Percentiles rank a stretch among this genome's conserved stretches.
Conservation (phyloP, 2,329 filamentous ascomycete genomes). For the Alternaria sp. region DNA sequence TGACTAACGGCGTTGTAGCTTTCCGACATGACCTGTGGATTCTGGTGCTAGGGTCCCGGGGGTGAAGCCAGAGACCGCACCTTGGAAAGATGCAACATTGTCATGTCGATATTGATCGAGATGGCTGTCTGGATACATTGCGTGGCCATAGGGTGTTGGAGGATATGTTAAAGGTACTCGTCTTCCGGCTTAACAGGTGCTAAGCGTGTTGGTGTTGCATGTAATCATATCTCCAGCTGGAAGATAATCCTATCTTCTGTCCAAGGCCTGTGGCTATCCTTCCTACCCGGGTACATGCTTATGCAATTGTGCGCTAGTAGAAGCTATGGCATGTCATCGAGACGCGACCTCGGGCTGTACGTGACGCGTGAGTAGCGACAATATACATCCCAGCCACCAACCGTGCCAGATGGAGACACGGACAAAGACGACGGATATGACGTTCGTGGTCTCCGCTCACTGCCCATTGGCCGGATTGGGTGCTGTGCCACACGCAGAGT, state of each 20-base stretch:
- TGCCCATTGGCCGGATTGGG: not conserved
- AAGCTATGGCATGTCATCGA: not conserved
- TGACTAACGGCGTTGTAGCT: not conserved
- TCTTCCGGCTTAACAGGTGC: too few species aligned
- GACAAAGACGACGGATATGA: not conserved
- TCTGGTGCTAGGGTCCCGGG: not conserved
- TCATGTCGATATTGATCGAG: not conserved
- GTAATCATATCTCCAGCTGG: not conserved
- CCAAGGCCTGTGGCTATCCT: not conserved
- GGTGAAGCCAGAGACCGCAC: not conserved
- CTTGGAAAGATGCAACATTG: not conserved
- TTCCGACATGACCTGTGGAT: slow-evolving; percentile 3
- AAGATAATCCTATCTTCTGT: not conserved
- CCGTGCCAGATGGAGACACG: not conserved
- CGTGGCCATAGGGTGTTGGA: not conserved
- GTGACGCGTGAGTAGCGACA: not conserved
- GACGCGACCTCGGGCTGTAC: not conserved
- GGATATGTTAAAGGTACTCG: not conserved
- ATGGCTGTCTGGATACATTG: not conserved
- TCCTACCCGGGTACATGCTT: not conserved
- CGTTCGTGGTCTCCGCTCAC: not conserved
- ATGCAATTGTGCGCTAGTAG: not conserved
- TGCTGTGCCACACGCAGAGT: slow-evolving; percentile 13
- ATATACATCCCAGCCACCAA: not conserved
- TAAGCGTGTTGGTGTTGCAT: not conserved